Evolutionary conservation across 1,139 yeast genomes (phyloP), one percentile per base, ranked within the genome.

Genomic region (Arxiozyma slooffiae): DNA sequence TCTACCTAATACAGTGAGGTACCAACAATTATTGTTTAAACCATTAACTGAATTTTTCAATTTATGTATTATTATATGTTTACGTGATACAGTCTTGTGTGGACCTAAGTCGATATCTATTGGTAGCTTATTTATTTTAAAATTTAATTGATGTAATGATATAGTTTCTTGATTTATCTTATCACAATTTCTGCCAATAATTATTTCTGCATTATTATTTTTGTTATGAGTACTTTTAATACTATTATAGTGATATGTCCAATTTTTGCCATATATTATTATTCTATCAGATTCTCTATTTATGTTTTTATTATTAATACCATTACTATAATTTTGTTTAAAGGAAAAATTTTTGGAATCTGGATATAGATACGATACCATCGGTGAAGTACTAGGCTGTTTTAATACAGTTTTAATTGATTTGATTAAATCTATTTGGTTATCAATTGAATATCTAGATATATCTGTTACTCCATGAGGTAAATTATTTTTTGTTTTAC

Each of bases 101-200:
- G 97, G 97, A 2, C 97, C 97, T 60, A 92, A 73, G 69, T 92
- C 97, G 51, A 92, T 89, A 61, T 89, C 92, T 37, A 86, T 82
- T 4, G 48, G 45, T 42, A 26, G 20, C 16, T 34, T 42, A 20
- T 37, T 36, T 17, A 37, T 30, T 41, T 36, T 47, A 6, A 24
- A 37, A 47, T 18, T 47, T 18, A 17, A 37, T 26, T 38, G 38
- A 39, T 45, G 43, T 30, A 24, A 20, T 20, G 34, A 21, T 14
- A 42, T 42, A 16, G 45, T 42, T 4, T 42, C 49, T 21, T 41
- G 49, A 20, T 38, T 39, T 18, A 50, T 21, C 43, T 46, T 55
- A 26, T 82, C 95, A 2, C 95, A 85, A 57, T 85, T 83, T 62
- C 97, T 76, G 18, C 97, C 97, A 52, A 92, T 85, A 2, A 82